phyloP scores from a whole-genome alignment of 306 rosid species.

The Vachellia pachyceras region DNA sequence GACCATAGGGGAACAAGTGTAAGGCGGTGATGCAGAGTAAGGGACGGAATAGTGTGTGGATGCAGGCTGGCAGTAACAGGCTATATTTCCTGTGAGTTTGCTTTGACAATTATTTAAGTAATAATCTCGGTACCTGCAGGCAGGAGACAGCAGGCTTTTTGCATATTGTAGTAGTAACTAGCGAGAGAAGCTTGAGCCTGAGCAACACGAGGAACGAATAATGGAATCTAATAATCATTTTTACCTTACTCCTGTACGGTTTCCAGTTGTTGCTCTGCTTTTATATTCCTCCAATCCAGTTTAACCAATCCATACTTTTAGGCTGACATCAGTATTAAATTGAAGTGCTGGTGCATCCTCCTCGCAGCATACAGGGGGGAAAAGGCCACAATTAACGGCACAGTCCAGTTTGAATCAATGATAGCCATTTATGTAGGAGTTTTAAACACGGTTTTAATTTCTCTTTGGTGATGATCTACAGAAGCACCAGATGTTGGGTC shows the following conservation, averaged over 20 bases:
- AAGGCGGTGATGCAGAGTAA: constrained; percentile 34
- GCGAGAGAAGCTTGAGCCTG: constrained; percentile 35
- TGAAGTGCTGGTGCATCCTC: neutral
- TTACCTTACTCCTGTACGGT: constrained; percentile 82
- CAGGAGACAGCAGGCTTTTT: constrained; percentile 44
- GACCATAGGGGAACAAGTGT: constrained; percentile 36
- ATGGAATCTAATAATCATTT: constrained; percentile 94
- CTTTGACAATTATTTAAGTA: constrained; percentile 42
- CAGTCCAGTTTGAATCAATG: too few species aligned
- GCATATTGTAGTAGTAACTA: constrained; percentile 13
- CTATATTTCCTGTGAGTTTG: neutral
- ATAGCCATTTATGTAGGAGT: too few species aligned
- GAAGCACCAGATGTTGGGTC: neutral
- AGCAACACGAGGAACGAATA: constrained; percentile 80
- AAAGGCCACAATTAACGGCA: constrained; percentile 43
- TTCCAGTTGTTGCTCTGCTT: constrained; percentile 77
- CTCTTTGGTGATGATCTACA: neutral
- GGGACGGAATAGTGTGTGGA: constrained; percentile 17
- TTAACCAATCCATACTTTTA: too few species aligned
- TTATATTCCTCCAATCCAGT: constrained; percentile 51
- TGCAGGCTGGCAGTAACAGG: constrained; percentile 31
- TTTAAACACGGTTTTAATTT: too few species aligned
- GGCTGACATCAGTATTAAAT: too few species aligned
- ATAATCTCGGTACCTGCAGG: constrained; percentile 40
- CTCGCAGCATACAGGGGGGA: neutral